These are phyloP conservation scores for Chlamydomonas sp. DNA, from an alignment of 139 green algal species.

Conservation along the genomic window DNA sequence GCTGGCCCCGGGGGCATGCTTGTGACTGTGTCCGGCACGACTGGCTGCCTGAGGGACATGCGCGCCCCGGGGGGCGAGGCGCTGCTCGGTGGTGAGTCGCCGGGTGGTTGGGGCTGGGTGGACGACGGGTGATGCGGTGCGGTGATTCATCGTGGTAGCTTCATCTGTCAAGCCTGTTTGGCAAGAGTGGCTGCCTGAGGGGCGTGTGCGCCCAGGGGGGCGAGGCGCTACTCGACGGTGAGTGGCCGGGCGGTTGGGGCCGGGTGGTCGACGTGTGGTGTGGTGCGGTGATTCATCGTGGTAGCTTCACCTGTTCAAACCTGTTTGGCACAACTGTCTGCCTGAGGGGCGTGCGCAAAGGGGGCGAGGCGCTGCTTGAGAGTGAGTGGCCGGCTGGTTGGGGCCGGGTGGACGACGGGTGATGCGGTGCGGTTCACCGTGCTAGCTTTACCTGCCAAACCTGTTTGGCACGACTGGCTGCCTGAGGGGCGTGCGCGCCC, in stretches of 20 bases:
- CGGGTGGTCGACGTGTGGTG: too few species aligned
- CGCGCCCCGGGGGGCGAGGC: conserved; percentile 13
- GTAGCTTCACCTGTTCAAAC: too few species aligned
- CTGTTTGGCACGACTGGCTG: conserved; percentile 21
- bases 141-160: too few species aligned
- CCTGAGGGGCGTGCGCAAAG: conserved; percentile 12
- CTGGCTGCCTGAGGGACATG: conserved; percentile 20
- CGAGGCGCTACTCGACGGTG: conserved; percentile 27
- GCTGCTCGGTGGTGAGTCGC: conserved; percentile 30
- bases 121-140: too few species aligned
- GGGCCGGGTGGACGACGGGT: too few species aligned
- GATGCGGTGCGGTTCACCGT: too few species aligned
- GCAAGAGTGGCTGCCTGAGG: conserved; percentile 24
- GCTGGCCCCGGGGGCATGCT: not conserved
- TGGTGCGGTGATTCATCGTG: too few species aligned
- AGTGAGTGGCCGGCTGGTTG: too few species aligned
- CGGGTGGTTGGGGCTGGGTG: too few species aligned
- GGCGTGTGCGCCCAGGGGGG: not conserved
- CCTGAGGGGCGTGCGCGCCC: conserved; percentile 11
- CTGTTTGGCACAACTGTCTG: conserved; percentile 20
- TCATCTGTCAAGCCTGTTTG: too few species aligned
- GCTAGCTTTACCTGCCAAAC: too few species aligned
- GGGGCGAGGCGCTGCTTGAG: conserved; percentile 26
- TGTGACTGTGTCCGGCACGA: conserved; percentile 12
- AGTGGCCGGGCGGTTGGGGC: too few species aligned